Evolutionary conservation across 2,329 filamentous ascomycete genomes (phyloP), one percentile per base, ranked within the genome.

Genomic region (Fusarium clavum): DNA sequence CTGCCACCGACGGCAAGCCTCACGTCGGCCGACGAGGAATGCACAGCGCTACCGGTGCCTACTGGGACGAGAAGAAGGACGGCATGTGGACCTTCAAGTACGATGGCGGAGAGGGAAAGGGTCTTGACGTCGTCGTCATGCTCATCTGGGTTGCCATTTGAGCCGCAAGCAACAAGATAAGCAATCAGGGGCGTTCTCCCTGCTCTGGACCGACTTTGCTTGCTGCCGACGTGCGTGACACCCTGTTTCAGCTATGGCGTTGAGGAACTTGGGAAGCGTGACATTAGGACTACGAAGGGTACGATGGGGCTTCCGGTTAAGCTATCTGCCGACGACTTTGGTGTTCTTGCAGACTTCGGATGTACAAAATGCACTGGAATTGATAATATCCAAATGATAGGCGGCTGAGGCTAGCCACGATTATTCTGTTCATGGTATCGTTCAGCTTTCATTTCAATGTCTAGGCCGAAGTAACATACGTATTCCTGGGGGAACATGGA

Each of bases 11-110:
- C 66, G 88, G 87, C 71, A 90, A 90, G 82, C 86, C 87, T n/a
- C 88, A 91, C 78, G 91, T 92, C 60, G 95, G 94, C 59, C 90
- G 94, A 72, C 89, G 95, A 71, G 96, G 96, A 71, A 96, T 96
- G 93, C 93, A 96, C 84, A 92, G 89, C 79, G 92, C 93, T 24
- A 92, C 91, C 46, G 93, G 92, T 51, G 93, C 92, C 34, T 96
- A 92, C 85, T 96, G 93, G 93, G 94, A 96, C 81, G 92, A 94
- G 83, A 93, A 94, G 84, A 93, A 91, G 81, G 92, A 96, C 77
- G 93, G 93, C 73, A 94, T 94, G 88, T 96, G 92, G 91, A 94
- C 89, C 75, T 94, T 91, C 84, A 96, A 96, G 85, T 95, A 90
- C 79, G 92, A 94, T 75, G 87, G 87, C 61, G 87, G 88, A 64